phyloP scores from a whole-genome alignment of 2,329 filamentous ascomycete species.

The Aspergillus flavus region DNA sequence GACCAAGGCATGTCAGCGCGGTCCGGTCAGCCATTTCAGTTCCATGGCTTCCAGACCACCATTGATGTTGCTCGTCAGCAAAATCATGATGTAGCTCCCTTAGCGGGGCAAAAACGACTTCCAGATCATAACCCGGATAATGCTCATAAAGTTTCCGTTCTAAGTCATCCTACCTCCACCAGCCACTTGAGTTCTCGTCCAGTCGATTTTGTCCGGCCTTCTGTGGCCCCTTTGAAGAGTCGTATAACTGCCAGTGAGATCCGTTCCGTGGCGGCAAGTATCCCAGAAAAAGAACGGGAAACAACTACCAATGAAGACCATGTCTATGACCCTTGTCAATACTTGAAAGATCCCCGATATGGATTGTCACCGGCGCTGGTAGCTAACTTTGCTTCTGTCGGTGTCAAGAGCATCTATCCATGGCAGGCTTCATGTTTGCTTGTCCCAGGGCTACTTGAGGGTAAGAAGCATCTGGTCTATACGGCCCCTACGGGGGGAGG shows the following conservation, averaged over 20 bases:
- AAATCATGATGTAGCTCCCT: conserved; percentile 41
- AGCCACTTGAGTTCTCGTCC: conserved; percentile 17
- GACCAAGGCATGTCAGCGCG: conserved; percentile 29
- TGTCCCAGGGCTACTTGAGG: conserved; percentile 65
- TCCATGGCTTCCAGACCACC: conserved; percentile 56
- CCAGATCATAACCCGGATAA: conserved; percentile 25
- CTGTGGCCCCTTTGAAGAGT: conserved; percentile 25
- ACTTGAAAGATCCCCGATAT: conserved; percentile 65
- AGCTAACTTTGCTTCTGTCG: conserved; percentile 65
- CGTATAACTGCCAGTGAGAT: conserved; percentile 47
- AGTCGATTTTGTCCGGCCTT: conserved; percentile 33
- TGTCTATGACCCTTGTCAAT: conserved; percentile 53
- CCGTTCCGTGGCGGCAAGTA: conserved; percentile 26
- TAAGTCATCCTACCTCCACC: conserved; percentile 7
- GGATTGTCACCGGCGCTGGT: conserved; percentile 63
- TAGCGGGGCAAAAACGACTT: conserved; percentile 56
- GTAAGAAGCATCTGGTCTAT: conserved; percentile 73
- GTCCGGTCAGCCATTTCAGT: conserved; percentile 42
- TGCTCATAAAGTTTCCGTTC: conserved; percentile 12
- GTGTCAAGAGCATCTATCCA: conserved; percentile 74
- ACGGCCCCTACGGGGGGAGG: conserved; percentile 77
- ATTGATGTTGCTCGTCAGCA: conserved; percentile 45
- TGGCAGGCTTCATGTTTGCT: conserved; percentile 78
- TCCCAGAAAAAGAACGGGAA: conserved; percentile 33
- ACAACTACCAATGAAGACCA: conserved; percentile 55